Percentiles rank a stretch among this genome's conserved stretches.
These are phyloP conservation scores for Camellia lanceoleosa DNA, from an alignment of 148 eudicot species.

Conservation along the genomic window DNA sequence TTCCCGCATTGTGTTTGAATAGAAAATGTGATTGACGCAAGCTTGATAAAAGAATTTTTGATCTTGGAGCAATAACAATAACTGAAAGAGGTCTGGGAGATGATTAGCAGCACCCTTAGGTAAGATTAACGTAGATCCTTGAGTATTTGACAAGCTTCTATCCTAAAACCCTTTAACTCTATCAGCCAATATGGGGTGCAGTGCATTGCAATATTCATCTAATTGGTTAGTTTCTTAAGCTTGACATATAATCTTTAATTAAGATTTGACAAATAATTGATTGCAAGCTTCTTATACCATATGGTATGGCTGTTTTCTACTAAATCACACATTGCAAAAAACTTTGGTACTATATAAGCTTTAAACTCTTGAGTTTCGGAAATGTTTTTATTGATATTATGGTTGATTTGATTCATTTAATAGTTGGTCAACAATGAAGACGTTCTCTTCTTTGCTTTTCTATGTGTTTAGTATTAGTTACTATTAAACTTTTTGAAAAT, in stretches of 20 bases:
- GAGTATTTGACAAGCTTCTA: background rate
- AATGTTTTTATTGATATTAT: no score
- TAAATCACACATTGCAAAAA: background rate
- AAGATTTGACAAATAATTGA: background rate
- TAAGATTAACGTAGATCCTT: constrained; percentile 25
- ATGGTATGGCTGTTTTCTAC: background rate
- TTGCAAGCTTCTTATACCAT: background rate
- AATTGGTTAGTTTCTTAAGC: no score
- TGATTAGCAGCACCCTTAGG: constrained; percentile 8
- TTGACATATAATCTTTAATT: no score
- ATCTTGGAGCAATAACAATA: constrained; percentile 57
- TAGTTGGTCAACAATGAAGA: no score
- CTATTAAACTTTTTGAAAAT: background rate
- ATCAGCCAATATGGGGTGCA: background rate
- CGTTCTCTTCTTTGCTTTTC: no score
- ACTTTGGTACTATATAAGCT: background rate
- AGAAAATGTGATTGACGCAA: background rate
- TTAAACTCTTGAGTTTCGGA: no score
- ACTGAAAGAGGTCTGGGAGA: no score
- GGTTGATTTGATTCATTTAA: no score
- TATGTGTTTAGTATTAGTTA: background rate
- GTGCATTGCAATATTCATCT: no score
- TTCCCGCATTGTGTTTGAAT: background rate
- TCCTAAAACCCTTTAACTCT: background rate
- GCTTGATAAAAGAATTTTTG: constrained; percentile 78